phyloP scores from a whole-genome alignment of 805 yeast species.

The Priceomyces melissophilus region DNA sequence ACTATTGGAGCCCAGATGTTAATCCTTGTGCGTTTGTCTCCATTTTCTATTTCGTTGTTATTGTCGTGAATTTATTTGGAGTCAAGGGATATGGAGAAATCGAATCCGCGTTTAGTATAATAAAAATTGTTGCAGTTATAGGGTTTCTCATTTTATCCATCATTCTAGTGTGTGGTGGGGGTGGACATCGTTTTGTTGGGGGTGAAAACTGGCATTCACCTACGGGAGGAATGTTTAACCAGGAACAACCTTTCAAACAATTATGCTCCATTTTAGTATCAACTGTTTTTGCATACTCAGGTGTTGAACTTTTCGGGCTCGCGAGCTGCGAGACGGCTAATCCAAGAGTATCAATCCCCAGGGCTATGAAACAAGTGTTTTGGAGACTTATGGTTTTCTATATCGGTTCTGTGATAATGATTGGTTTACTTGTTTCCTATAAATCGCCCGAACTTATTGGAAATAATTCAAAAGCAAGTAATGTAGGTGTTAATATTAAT shows the following conservation, averaged over 20 bases:
- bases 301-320: conserved; percentile 36
- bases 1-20: conserved; percentile 29
- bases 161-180: conserved; percentile 37
- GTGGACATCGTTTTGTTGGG: conserved; percentile 31
- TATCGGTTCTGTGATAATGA: conserved; percentile 28
- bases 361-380: conserved; percentile 41
- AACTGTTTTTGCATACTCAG: conserved; percentile 34
- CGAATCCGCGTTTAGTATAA: conserved; percentile 28
- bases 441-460: conserved; percentile 47
- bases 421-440: conserved; percentile 49
- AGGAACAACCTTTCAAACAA: conserved; percentile 36
- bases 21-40: conserved; percentile 39
- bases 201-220: conserved; percentile 30
- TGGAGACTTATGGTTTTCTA: conserved; percentile 42
- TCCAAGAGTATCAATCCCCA: conserved; percentile 36
- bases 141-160: conserved; percentile 37
- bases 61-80: conserved; percentile 30
- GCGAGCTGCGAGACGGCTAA: conserved; percentile 38
- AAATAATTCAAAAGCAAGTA: conserved; percentile 26
- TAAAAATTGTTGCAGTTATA: conserved; percentile 31
- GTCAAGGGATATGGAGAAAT: conserved; percentile 38
- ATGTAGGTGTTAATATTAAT: conserved; percentile 32
- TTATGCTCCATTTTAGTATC: conserved; percentile 35
- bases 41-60: conserved; percentile 28
- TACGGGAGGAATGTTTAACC: conserved; percentile 20